Evolutionary conservation across 2,329 filamentous ascomycete species (phyloP), one percentile per base, ranked within the genome.

Genomic region (Trichoderma sp.): DNA sequence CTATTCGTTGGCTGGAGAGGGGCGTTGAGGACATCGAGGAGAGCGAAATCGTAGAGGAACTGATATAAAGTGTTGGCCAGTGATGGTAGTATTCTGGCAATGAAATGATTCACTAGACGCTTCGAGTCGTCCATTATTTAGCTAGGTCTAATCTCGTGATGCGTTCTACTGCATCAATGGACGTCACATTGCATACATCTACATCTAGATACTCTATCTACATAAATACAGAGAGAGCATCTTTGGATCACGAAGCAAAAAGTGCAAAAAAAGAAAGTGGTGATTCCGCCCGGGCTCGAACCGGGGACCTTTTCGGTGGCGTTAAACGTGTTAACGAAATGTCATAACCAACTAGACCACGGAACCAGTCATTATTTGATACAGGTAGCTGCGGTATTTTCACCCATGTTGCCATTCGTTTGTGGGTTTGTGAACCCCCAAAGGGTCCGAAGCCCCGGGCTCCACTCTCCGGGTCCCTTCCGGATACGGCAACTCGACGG

Each of bases 281-380:
- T 76, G 76, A 73, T 77, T 76, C 70, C 73, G 75, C 76, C 76
- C 76, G 76, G 76, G 76, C 74, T 77, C 68, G 76, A 77, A 77
- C 76, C 75, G 76, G 76, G 76, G 76, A 77, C 76, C 76, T 75
- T 77, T 75, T 77, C 75, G 75, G 76, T 76, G 76, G 71, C 61
- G 71, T 72, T 50, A 71, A 71, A 36, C 36, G 20, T 72, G 71
- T 77, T 77, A 77, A 73, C 75, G 74, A 77, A 75, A 75, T 74
- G 74, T 75, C 75, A 76, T 76, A 72, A 77, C 76, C 76, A 77
- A 76, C 76, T 77, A 77, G 75, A 77, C 76, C 74, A 77, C 76
- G 74, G 71, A 76, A 77, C 74, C 74, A 69, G 39, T 15, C 6
- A 2, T n/a, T 1, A n/a, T 39, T 61, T 11, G 55, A 36, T 71